Percentiles rank a stretch among this genome's conserved stretches.
These are phyloP conservation scores for Thelephora aurantiotincta DNA, from an alignment of 768 basidiomycete species.

Conservation along the genomic window DNA sequence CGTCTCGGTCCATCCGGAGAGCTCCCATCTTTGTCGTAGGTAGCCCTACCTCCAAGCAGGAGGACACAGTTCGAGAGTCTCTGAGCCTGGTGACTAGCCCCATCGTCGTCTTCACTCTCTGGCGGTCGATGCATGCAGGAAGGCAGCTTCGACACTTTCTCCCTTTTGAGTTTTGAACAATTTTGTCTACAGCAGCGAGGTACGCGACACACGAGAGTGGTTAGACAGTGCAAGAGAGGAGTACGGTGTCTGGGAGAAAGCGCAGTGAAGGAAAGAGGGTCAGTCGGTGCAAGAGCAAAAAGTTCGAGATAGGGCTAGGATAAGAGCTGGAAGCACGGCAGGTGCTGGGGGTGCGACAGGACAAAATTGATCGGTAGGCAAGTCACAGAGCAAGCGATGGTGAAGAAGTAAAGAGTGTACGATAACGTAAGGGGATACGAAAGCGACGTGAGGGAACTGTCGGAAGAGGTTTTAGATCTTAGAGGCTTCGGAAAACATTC, in stretches of 20 bases:
- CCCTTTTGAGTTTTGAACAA: no score
- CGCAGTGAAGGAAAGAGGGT: slow-evolving; percentile 66
- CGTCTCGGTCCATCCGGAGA: slow-evolving; percentile 37
- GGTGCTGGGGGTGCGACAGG: no score
- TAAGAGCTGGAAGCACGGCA: slow-evolving; percentile 3
- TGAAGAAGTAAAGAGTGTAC: no score
- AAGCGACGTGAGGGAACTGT: no score
- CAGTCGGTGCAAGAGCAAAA: slow-evolving; percentile 35
- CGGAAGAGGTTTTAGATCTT: neutral
- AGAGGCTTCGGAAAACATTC: slow-evolving; percentile 47
- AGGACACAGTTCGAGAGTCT: neutral
- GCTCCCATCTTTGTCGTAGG: slow-evolving; percentile 47
- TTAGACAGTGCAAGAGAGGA: slow-evolving; percentile 81
- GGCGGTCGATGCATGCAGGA: slow-evolving; percentile 37
- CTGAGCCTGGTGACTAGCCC: neutral
- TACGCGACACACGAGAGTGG: slow-evolving; percentile 78
- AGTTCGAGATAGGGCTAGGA: slow-evolving; percentile 13
- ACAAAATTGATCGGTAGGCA: no score
- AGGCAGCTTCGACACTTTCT: slow-evolving; percentile 33
- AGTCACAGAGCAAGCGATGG: no score
- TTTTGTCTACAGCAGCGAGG: slow-evolving; percentile 35
- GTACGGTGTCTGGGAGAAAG: slow-evolving; percentile 72
- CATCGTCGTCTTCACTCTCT: slow-evolving; percentile 12
- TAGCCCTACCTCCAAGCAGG: slow-evolving; percentile 34
- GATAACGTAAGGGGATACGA: no score